Evolutionary conservation across 495 filamentous ascomycete genomes (phyloP), one percentile per base, ranked within the genome.

Genomic region (Penicillium subrubescens): DNA sequence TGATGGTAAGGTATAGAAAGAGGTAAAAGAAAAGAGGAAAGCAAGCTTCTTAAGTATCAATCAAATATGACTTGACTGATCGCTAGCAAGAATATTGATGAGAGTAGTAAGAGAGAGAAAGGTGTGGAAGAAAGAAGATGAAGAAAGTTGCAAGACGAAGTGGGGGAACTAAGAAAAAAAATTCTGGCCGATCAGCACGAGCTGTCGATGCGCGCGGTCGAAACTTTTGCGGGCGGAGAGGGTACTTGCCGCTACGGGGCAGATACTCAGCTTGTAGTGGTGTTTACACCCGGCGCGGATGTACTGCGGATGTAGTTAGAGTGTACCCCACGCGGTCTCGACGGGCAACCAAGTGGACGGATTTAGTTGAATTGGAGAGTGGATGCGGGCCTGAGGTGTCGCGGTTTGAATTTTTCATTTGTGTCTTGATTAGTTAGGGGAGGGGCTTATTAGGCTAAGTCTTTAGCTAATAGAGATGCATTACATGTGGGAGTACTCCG

Each of bases 181-280:
- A 57, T 43, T 31, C 59, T 59, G 54, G 63, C 59, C 57, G 63
- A 66, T 69, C 67, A 67, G 57, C 59, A 25, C 39, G 59, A 63
- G 60, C 59, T 62, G 51, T 66, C 62, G 58, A 66, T 63, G 63
- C 65, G 59, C 60, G 55, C 60, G 66, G 60, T 35, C 57, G 57
- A 53, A 60, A 41, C 37, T 41, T 41, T 46, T 8, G 21, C 44
- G 21, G 43, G 43, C 19, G 43, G 44, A 46, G 44, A 48, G 43
- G 41, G n/a, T 67, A 67, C 65, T n/a, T 57, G 33, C 5, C 19
- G 43, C 29, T 15, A 64, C 65, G 11, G 11, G 10, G 23, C 0
- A 10, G 23, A 34, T 63, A 63, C 57, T 44, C 61, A 8, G 10
- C 15, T 10, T 0, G 8, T 51, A 8, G 34, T 27, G 10, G 5